Evolutionary conservation across 805 yeast species (phyloP).

Genomic region (Cyberlindnera saturnus): DNA sequence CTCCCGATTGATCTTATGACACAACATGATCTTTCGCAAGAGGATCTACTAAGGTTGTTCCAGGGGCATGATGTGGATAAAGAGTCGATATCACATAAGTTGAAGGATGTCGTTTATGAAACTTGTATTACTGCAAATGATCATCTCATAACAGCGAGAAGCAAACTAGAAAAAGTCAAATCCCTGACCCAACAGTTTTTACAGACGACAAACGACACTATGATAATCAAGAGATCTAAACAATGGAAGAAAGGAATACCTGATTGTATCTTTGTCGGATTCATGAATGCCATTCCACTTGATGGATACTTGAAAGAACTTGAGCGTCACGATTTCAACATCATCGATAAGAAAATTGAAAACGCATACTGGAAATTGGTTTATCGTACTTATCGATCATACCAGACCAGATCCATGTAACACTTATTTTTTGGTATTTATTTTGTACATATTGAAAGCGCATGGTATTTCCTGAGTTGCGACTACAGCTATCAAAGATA

Average conservation of each 20-base stretch:
- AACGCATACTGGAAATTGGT: slow-evolving; percentile 23
- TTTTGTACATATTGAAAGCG: neutral
- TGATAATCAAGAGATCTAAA: slow-evolving; percentile 24
- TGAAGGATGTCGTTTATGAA: slow-evolving; percentile 59
- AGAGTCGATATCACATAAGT: slow-evolving; percentile 27
- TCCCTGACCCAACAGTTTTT: slow-evolving; percentile 30
- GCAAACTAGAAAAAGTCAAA: slow-evolving; percentile 39
- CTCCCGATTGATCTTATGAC: slow-evolving; percentile 61
- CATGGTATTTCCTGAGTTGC: too few species aligned
- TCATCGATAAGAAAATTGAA: slow-evolving; percentile 28
- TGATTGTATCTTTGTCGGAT: slow-evolving; percentile 62
- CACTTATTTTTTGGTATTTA: neutral
- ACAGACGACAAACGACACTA: slow-evolving; percentile 19
- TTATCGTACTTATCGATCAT: slow-evolving; percentile 22
- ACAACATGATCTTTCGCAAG: slow-evolving; percentile 53
- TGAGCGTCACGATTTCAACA: slow-evolving; percentile 60
- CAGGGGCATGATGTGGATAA: slow-evolving; percentile 19
- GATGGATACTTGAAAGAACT: slow-evolving; percentile 53
- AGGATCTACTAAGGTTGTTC: slow-evolving; percentile 45
- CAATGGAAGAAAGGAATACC: slow-evolving; percentile 45
- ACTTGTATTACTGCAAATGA: slow-evolving; percentile 75
- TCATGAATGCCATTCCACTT: slow-evolving; percentile 63
- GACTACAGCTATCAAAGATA: too few species aligned
- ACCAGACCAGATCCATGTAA: slow-evolving; percentile 14
- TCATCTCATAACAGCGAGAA: slow-evolving; percentile 63